Conservation (phyloP, 2,329 filamentous ascomycete genomes). For the Calonectria leucothoes region DNA sequence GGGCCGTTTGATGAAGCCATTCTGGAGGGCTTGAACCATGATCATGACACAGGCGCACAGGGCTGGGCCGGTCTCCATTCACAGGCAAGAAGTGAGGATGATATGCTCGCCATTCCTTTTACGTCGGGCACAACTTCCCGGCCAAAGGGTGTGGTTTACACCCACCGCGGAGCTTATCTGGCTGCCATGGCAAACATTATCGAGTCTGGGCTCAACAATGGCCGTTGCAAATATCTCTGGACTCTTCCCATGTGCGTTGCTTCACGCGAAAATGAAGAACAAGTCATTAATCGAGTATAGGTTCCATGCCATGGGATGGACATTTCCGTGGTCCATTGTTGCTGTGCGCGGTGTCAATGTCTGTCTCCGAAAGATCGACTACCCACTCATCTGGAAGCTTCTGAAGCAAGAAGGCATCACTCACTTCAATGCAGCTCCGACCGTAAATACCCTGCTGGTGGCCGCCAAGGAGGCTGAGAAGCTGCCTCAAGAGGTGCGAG, state of each 20-base stretch:
- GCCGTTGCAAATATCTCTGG: conserved; percentile 87
- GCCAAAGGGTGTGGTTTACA: conserved; percentile 94
- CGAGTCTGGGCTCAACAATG: conserved; percentile 84
- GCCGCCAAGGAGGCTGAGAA: conserved; percentile 79
- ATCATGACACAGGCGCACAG: conserved; percentile 70
- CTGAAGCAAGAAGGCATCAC: conserved; percentile 89
- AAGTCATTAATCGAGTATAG: conserved; percentile 43
- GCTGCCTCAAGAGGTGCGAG: conserved; percentile 78
- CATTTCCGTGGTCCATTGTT: conserved; percentile 93
- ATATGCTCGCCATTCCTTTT: conserved; percentile 87
- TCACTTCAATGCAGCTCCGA: conserved; percentile 96
- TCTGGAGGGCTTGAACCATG: conserved; percentile 80
- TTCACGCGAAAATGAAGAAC: conserved; percentile 18
- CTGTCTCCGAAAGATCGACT: conserved; percentile 94
- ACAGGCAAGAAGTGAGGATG: conserved; percentile 80
- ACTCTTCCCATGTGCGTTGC: conserved; percentile 87
- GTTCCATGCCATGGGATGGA: conserved; percentile 82
- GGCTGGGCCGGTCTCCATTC: conserved; percentile 84
- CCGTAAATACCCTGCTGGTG: conserved; percentile 94
- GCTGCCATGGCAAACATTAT: conserved; percentile 87
- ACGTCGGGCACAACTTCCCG: conserved; percentile 92
- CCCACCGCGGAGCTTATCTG: conserved; percentile 88
- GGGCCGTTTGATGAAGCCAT: conserved; percentile 89
- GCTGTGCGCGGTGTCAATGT: conserved; percentile 95
- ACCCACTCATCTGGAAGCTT: conserved; percentile 89